Evolutionary conservation across 2,329 filamentous ascomycete species (phyloP).

Genomic region (Thielaviopsis musarum): DNA sequence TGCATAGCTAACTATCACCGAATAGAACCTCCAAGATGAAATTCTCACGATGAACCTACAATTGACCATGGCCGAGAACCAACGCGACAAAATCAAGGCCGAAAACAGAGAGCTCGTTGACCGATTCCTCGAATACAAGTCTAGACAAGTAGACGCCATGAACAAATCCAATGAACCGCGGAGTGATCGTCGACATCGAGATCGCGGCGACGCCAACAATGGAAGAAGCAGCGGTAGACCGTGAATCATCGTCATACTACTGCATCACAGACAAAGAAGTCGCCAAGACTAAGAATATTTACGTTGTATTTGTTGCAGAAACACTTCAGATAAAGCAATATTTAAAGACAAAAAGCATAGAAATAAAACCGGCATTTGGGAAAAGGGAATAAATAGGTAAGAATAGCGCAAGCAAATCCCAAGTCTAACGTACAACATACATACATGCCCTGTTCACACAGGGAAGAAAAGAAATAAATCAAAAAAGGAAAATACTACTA

Average conservation of each 20-base stretch:
- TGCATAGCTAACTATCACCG: neutral
- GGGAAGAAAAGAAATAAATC: neutral
- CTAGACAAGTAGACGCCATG: constrained; percentile 55
- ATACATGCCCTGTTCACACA: neutral
- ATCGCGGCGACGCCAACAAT: constrained; percentile 21
- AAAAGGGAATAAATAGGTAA: constrained; percentile 1
- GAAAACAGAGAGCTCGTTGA: constrained; percentile 85
- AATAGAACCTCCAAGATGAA: constrained; percentile 74
- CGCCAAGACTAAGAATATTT: too few relatives aligned
- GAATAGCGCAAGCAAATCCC: neutral
- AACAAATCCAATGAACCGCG: too few relatives aligned
- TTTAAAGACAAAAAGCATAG: neutral
- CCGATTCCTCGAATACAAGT: constrained; percentile 81
- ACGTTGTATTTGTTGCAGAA: neutral
- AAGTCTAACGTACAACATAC: constrained; percentile 2
- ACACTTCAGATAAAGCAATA: neutral
- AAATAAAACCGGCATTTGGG: neutral
- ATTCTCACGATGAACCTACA: constrained; percentile 76
- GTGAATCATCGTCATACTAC: too few relatives aligned
- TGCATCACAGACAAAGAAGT: too few relatives aligned
- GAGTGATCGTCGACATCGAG: constrained; percentile 49
- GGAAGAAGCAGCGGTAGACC: constrained; percentile 13
- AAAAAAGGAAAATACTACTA: neutral
- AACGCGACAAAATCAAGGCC: constrained; percentile 50
- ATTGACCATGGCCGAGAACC: constrained; percentile 69